A percentile compares a stretch with the other conserved stretches of the same genome.
Evolutionary conservation across 495 filamentous ascomycete species (phyloP).

Genomic region (Trichodelitschia bisporula): DNA sequence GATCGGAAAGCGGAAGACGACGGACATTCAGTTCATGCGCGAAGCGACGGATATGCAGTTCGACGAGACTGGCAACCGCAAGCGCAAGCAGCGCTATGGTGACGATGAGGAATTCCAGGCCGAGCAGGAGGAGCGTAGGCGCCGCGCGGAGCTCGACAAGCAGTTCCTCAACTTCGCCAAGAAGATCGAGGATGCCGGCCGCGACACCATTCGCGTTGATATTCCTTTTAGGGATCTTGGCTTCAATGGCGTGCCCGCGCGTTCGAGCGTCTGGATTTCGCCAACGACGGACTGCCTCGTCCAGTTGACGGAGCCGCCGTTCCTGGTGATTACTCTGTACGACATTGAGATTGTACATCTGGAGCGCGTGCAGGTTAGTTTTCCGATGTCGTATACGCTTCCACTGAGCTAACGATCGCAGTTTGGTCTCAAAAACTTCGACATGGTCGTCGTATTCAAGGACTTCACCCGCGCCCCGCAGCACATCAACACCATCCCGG

Average conservation of each 20-base stretch:
- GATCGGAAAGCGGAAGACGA: constrained; percentile 96
- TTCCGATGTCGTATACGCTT: constrained; percentile 2
- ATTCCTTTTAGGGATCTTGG: constrained; percentile 91
- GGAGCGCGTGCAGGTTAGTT: constrained; percentile 61
- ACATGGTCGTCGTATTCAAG: constrained; percentile 92
- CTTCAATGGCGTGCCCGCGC: constrained; percentile 87
- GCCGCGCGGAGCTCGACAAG: constrained; percentile 73
- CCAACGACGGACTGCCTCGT: constrained; percentile 97
- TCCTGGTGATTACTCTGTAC: constrained; percentile 78
- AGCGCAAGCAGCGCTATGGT: constrained; percentile 93
- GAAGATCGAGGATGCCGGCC: constrained; percentile 82
- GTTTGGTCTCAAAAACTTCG: constrained; percentile 98
- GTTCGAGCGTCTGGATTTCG: constrained; percentile 82
- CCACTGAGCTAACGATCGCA: constrained; percentile 8
- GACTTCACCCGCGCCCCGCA: constrained; percentile 70
- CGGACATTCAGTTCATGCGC: constrained; percentile 94
- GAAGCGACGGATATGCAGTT: constrained; percentile 98
- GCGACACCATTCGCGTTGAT: constrained; percentile 59
- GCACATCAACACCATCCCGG: constrained; percentile 96
- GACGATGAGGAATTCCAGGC: constrained; percentile 98
- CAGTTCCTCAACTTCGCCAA: constrained; percentile 95
- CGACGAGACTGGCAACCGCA: constrained; percentile 94
- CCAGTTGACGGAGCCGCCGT: constrained; percentile 88
- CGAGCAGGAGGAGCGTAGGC: constrained; percentile 87
- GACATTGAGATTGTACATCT: constrained; percentile 94